Percentiles rank a stretch among this genome's conserved stretches.
These are phyloP conservation scores for Apiospora kogelbergensis DNA, from an alignment of 2,329 filamentous ascomycete species.

Conservation along the genomic window DNA sequence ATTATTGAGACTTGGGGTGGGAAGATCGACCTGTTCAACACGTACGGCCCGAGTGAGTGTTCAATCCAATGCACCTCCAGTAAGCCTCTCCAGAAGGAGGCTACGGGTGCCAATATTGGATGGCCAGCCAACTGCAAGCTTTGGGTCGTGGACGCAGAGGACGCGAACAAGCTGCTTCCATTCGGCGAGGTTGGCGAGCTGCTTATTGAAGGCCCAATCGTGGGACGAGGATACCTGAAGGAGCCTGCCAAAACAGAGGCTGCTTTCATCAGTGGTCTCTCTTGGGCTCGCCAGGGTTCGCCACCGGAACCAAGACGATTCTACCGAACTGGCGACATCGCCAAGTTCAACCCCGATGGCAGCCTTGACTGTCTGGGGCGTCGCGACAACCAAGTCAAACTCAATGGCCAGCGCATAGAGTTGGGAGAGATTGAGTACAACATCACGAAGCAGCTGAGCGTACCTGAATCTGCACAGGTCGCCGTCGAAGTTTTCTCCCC, in stretches of 20 bases:
- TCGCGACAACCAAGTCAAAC: conserved; percentile 14
- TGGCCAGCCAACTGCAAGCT: neutral
- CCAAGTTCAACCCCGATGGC: conserved; percentile 12
- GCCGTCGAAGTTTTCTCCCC: neutral
- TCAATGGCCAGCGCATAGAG: conserved; percentile 13
- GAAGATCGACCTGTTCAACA: neutral
- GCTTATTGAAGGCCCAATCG: conserved; percentile 2
- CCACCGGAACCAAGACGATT: conserved; percentile 11
- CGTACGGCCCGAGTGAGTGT: neutral
- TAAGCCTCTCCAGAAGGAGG: neutral
- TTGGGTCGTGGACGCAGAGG: neutral
- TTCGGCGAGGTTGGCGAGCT: neutral
- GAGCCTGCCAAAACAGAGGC: conserved; percentile 14
- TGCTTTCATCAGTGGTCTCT: conserved; percentile 14
- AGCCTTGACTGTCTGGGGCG: conserved; percentile 10
- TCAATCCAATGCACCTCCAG: neutral
- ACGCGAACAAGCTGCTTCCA: neutral
- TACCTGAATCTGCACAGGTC: neutral
- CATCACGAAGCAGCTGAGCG: neutral
- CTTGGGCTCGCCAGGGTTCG: neutral
- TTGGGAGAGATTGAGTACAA: conserved; percentile 15
- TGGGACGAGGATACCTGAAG: conserved; percentile 14
- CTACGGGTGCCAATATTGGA: conserved; percentile 8
- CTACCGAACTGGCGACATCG: conserved; percentile 13
- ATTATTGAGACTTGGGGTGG: conserved; percentile 14